Percentiles rank a stretch among this genome's conserved stretches.
Evolutionary conservation across 202 grass and related monocot species (phyloP).

Genomic region (Zizania palustris): DNA sequence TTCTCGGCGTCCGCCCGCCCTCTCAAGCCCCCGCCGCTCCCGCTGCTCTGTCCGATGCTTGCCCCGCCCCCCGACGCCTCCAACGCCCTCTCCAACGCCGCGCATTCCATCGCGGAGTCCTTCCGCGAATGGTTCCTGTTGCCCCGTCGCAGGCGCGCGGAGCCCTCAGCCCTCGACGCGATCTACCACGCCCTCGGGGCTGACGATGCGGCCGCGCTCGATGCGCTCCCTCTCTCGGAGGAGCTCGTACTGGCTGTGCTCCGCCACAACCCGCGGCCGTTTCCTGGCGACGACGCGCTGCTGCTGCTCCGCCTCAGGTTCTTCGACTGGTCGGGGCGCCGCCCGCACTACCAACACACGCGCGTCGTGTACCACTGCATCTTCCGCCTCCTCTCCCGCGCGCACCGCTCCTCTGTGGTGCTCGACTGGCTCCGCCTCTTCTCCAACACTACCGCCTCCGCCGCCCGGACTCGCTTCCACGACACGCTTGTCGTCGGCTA

Average conservation of each 20-base stretch:
- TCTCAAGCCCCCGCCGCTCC: slow-evolving; percentile 37
- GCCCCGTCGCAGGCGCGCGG: slow-evolving; percentile 6
- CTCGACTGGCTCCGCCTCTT: slow-evolving; percentile 91
- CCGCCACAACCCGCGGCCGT: slow-evolving; percentile 53
- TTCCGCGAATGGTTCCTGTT: slow-evolving; percentile 69
- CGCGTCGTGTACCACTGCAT: slow-evolving; percentile 63
- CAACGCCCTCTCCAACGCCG: slow-evolving; percentile 9
- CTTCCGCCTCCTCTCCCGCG: slow-evolving; percentile 60
- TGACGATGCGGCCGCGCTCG: slow-evolving; percentile 52
- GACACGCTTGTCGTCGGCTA: slow-evolving; percentile 86
- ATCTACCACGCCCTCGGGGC: slow-evolving; percentile 72
- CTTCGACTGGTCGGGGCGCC: slow-evolving; percentile 86
- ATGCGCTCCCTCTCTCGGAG: slow-evolving; percentile 58
- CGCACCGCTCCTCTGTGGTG: slow-evolving; percentile 52
- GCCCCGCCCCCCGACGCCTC: background rate
- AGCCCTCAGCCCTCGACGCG: slow-evolving; percentile 47
- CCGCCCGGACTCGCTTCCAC: slow-evolving; percentile 57
- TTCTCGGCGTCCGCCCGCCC: slow-evolving; percentile 43
- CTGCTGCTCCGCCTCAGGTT: slow-evolving; percentile 80
- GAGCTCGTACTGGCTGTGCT: slow-evolving; percentile 59
- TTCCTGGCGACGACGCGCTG: slow-evolving; percentile 33
- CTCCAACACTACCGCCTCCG: slow-evolving; percentile 35
- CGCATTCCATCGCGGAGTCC: slow-evolving; percentile 50
- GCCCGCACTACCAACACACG: slow-evolving; percentile 60
- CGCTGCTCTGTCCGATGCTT: slow-evolving; percentile 52